Conservation (phyloP, 768 basidiomycete genomes). For the Suillus placidus region DNA sequence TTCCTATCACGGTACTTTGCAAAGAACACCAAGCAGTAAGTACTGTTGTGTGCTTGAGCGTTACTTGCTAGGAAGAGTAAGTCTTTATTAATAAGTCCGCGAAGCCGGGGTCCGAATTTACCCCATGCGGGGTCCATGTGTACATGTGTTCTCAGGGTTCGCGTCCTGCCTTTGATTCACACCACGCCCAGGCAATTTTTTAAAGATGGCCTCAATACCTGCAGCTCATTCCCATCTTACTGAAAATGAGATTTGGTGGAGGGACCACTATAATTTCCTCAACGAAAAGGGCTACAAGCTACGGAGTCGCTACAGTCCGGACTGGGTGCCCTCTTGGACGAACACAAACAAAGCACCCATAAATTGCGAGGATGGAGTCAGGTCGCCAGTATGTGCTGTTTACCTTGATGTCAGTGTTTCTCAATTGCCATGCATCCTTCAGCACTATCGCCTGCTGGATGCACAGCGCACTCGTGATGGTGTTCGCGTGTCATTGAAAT, state of each 20-base stretch:
- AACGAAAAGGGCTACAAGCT: slow-evolving; percentile 21
- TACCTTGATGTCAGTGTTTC: background rate
- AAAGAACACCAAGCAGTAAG: too few species aligned
- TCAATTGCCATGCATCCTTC: background rate
- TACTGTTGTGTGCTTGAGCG: too few species aligned
- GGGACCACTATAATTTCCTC: slow-evolving; percentile 9
- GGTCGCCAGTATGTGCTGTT: background rate
- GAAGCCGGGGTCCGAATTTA: too few species aligned
- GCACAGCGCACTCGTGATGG: slow-evolving; percentile 29
- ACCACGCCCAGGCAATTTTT: background rate
- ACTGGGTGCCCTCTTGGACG: slow-evolving; percentile 26
- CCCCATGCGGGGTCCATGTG: too few species aligned
- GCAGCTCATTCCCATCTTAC: background rate
- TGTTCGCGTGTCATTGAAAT: slow-evolving; percentile 32
- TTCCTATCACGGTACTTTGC: too few species aligned
- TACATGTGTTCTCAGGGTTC: too few species aligned
- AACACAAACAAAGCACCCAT: slow-evolving; percentile 9
- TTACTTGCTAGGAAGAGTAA: too few species aligned
- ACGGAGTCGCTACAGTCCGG: slow-evolving; percentile 20
- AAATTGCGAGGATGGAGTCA: slow-evolving; percentile 9
- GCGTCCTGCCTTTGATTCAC: too few species aligned
- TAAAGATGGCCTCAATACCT: background rate
- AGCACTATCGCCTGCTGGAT: slow-evolving; percentile 20
- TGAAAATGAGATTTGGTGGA: slow-evolving; percentile 11
- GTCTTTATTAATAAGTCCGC: too few species aligned